Base-by-base conservation (phyloP, 1,139 yeast genomes). In the Cylindricascospora bacillispora region DNA sequence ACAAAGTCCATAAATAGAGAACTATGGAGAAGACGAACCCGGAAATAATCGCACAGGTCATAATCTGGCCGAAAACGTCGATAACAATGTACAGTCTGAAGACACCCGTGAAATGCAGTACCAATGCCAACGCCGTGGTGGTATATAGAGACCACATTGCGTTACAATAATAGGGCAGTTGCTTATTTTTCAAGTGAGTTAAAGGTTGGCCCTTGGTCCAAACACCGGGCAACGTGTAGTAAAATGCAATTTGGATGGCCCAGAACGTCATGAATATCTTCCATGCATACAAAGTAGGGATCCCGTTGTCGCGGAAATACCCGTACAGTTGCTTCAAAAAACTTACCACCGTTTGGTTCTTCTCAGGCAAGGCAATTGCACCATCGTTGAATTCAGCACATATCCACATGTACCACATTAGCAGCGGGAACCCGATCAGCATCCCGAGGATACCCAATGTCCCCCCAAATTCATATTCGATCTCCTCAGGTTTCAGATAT, bases 401-500 rank as follows among this genome's bases (percentile, higher is more conserved):
- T 35, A 86, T 74, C 93, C 95, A 89, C 89, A 89, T 78, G 60
- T 89, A 89, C 69, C 80, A 82, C 98, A 89, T 89, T 49, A 89
- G 65, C 31, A 77, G 52, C 4, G 98, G 98, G 61, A 89, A 89
- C 2, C 93, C 93, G 28, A 70, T 52, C 75, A 89, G 73, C 95
- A 89, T 86, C 10, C 89, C 85, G 13, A 75, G 36, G 25, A 83
- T 94, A 31, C 98, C 98, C 9, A 65, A 54, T 14, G 93, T 80
- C 0, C 97, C 98, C 31, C 98, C 98, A 50, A 89, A 89, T 46
- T 89, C 98, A 60, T 72, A 82, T 49, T 76, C 86, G 27, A 60
- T 56, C 29, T 63, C 54, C 28, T 56, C 60, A 27, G 60, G 56
- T 33, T 58, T 54, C 35, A 60, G 39, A 38, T 57, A 60, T 38